These are phyloP conservation scores for Septoria linicola DNA, from an alignment of 2,329 filamentous ascomycete genomes.

Conservation along the genomic window DNA sequence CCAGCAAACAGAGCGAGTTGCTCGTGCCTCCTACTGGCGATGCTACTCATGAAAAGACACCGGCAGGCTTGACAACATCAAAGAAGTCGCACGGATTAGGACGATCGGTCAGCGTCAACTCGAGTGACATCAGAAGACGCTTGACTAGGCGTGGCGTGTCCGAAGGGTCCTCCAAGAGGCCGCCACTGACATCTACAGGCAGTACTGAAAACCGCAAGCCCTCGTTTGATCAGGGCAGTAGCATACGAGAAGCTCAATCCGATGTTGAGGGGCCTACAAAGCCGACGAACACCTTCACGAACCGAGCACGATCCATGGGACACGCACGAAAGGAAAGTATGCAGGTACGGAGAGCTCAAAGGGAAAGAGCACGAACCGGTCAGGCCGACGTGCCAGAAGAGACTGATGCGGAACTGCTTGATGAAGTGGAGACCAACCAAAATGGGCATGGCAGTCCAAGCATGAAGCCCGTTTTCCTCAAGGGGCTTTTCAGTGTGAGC, in stretches of 20 bases:
- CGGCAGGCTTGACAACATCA: slow-evolving; percentile 2
- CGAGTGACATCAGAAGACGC: slow-evolving; percentile 73
- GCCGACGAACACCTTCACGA: slow-evolving; percentile 57
- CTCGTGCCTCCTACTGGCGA: slow-evolving; percentile 68
- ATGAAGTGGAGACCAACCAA: slow-evolving; percentile 52
- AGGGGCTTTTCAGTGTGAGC: slow-evolving; percentile 94
- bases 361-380: slow-evolving; percentile 51
- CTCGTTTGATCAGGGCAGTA: slow-evolving; percentile 38
- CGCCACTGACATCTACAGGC: slow-evolving; percentile 30
- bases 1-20: slow-evolving; percentile 59
- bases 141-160: slow-evolving; percentile 55
- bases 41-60: slow-evolving; percentile 42
- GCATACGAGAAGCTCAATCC: slow-evolving; percentile 46
- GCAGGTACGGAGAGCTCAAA: slow-evolving; percentile 73
- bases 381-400: slow-evolving; percentile 80
- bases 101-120: slow-evolving; percentile 88
- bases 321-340: slow-evolving; percentile 90
- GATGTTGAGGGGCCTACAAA: slow-evolving; percentile 45
- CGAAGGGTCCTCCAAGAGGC: slow-evolving; percentile 50
- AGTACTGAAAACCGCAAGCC: slow-evolving; percentile 34
- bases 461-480: slow-evolving; percentile 91
- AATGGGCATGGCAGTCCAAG: slow-evolving; percentile 58
- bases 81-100: slow-evolving; percentile 57
- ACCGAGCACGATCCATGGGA: slow-evolving; percentile 81
- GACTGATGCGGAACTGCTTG: slow-evolving; percentile 74